Conservation (phyloP, 345 rosid genomes). For the Rhizophora mangle region DNA sequence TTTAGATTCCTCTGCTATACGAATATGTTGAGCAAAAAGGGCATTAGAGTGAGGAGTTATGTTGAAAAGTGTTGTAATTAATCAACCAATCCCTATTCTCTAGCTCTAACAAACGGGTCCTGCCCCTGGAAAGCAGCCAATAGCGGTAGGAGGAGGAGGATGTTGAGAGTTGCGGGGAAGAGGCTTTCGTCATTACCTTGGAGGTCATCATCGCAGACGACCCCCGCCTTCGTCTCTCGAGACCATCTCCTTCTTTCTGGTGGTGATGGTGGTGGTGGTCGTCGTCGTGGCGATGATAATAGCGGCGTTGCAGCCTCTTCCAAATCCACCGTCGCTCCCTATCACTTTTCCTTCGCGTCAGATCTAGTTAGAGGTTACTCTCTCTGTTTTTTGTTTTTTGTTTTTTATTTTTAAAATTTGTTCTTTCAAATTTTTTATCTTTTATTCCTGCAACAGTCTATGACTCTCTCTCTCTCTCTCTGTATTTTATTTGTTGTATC, state of each 20-base stretch:
- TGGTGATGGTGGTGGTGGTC: background rate
- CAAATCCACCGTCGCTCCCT: constrained; percentile 36
- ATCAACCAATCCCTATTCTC: no score
- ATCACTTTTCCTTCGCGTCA: constrained; percentile 23
- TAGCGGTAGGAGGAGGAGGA: constrained; percentile 16
- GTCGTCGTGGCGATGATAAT: background rate
- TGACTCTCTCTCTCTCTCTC: no score
- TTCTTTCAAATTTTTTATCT: background rate
- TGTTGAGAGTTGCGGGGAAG: constrained; percentile 77
- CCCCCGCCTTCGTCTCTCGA: constrained; percentile 35
- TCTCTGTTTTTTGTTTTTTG: background rate
- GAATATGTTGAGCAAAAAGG: no score
- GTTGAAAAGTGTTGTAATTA: no score
- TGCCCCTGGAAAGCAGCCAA: background rate
- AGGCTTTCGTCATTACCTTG: constrained; percentile 53
- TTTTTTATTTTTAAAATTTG: background rate
- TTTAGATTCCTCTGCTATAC: no score
- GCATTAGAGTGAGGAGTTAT: no score
- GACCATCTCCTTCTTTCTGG: constrained; percentile 26
- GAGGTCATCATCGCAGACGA: constrained; percentile 43
- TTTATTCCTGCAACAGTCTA: background rate
- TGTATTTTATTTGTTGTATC: no score
- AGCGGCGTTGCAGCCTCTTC: constrained; percentile 21
- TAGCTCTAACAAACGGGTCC: no score
- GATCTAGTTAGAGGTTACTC: constrained; percentile 55